phyloP scores from a whole-genome alignment of 208 protist genomes.

The Leishmania turanica region DNA sequence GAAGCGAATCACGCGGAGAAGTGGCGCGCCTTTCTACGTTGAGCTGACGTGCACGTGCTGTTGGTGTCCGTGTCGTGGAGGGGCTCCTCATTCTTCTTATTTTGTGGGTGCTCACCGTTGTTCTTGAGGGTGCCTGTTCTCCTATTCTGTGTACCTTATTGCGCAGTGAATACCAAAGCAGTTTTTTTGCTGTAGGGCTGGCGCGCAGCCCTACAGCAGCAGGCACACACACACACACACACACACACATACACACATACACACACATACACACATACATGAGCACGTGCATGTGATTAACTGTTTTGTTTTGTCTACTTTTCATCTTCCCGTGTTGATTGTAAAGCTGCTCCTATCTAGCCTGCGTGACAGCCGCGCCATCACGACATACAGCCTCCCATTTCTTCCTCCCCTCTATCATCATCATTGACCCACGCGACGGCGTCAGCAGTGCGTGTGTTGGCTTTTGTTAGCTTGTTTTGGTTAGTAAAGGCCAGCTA shows the following conservation, averaged over 20 bases:
- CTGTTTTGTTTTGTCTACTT: not conserved
- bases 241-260: not conserved
- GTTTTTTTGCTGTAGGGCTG: not conserved
- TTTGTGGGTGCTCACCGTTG: not conserved
- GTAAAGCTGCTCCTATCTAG: not conserved
- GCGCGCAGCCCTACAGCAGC: not conserved
- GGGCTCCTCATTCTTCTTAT: not conserved
- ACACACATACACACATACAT: too few species aligned
- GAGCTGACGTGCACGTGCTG: not conserved
- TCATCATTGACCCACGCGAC: not conserved
- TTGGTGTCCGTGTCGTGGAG: not conserved
- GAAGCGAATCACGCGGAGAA: not conserved
- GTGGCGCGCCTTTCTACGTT: not conserved
- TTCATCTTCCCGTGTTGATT: not conserved
- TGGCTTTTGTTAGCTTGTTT: not conserved
- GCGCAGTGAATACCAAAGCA: not conserved
- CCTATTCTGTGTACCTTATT: not conserved
- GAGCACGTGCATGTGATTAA: not conserved
- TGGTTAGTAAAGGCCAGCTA: not conserved
- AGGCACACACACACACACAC: not conserved
- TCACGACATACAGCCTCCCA: not conserved
- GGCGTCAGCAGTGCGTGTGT: not conserved
- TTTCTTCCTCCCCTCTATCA: not conserved
- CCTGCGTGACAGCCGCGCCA: not conserved
- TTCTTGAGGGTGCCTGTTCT: not conserved